Percentiles rank a stretch among this genome's conserved stretches.
phyloP scores from a whole-genome alignment of 192 early-diverging fungal species.

The Cetraspora pellucida region DNA sequence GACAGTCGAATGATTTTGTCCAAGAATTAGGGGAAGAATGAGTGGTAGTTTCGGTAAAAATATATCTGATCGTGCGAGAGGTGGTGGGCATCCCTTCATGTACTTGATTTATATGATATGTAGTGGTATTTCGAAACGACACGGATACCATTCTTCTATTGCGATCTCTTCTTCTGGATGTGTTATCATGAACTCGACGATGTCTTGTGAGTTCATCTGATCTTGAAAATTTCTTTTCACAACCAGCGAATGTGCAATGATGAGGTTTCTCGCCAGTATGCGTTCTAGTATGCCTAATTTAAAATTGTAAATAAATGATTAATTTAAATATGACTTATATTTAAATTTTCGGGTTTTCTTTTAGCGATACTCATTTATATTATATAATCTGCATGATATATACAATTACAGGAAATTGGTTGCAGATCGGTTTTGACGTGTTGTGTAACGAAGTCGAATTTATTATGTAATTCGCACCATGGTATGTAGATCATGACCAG shows the following conservation, averaged over 20 bases:
- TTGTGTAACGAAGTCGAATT: too few species aligned
- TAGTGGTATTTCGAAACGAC: background rate
- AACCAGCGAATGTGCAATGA: conserved; percentile 64
- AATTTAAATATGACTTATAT: too few species aligned
- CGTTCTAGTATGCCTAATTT: conserved; percentile 58
- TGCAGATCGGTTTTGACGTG: too few species aligned
- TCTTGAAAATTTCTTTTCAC: conserved; percentile 75
- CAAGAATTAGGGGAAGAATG: background rate
- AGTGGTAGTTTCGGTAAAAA: conserved; percentile 2
- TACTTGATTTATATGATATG: background rate
- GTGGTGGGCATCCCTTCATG: background rate
- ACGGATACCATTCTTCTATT: background rate
- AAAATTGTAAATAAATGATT: background rate
- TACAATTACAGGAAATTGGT: too few species aligned
- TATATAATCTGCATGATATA: too few species aligned
- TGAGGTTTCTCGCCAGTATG: conserved; percentile 81
- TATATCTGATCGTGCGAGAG: background rate
- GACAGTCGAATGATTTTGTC: conserved; percentile 6
- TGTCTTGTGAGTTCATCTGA: conserved; percentile 74
- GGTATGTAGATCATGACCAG: too few species aligned
- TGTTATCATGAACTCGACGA: conserved; percentile 56
- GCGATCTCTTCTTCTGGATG: conserved; percentile 1
- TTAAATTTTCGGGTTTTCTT: too few species aligned
- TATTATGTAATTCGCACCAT: too few species aligned
- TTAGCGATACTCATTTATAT: too few species aligned